Conservation (phyloP, 805 yeast species). For the Saccharomyces jurei region DNA sequence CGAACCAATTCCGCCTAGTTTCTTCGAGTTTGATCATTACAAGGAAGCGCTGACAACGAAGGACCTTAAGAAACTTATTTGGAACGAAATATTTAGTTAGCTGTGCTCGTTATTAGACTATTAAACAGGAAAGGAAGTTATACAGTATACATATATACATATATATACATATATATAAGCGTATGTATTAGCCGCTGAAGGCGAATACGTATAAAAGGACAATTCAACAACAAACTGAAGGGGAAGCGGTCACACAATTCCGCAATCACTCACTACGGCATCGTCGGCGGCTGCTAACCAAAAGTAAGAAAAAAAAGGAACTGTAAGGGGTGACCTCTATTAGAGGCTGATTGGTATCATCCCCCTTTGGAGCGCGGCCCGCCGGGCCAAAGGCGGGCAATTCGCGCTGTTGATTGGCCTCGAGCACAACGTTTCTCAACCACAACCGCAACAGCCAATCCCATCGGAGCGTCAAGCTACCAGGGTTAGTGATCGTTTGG, state of each 20-base stretch:
- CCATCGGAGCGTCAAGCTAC: not conserved
- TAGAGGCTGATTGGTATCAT: not conserved
- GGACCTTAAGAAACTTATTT: conserved; percentile 71
- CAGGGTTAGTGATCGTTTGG: not conserved
- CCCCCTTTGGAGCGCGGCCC: not conserved
- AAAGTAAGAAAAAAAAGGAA: not conserved
- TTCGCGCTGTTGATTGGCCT: not conserved
- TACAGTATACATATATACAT: not conserved
- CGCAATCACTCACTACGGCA: not conserved
- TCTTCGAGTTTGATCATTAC: conserved; percentile 79
- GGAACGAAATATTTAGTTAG: conserved; percentile 53
- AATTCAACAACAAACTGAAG: not conserved
- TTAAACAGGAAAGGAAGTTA: too few relatives aligned
- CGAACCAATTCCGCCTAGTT: conserved; percentile 72
- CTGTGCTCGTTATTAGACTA: too few relatives aligned
- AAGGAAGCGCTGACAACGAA: conserved; percentile 71
- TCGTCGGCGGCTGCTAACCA: not conserved
- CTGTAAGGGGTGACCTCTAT: not conserved
- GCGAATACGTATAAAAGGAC: not conserved
- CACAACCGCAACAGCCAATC: not conserved
- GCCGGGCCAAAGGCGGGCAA: not conserved
- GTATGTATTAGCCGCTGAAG: not conserved
- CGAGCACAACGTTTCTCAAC: not conserved
- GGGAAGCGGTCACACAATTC: not conserved
- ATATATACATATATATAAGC: not conserved